Evolutionary conservation across 306 rosid genomes (phyloP).

Genomic region (Ceratonia siliqua): DNA sequence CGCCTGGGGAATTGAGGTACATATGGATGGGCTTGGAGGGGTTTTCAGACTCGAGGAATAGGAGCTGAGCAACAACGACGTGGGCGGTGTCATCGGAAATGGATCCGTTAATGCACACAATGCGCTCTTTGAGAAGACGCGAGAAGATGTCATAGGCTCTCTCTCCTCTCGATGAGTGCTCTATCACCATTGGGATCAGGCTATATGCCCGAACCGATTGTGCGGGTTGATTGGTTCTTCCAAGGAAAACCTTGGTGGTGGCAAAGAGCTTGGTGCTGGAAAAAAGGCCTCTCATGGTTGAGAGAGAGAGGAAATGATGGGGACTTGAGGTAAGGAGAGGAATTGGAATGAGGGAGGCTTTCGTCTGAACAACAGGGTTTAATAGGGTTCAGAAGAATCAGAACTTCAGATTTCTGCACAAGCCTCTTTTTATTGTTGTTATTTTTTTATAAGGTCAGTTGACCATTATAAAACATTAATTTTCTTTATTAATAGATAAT

Average conservation of each 20-base stretch:
- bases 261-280: slow-evolving; percentile 36
- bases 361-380: background rate
- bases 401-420: too few relatives aligned
- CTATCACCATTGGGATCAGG: slow-evolving; percentile 90
- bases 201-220: slow-evolving; percentile 52
- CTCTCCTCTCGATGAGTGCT: slow-evolving; percentile 94
- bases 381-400: too few relatives aligned
- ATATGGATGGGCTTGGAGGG: slow-evolving; percentile 88
- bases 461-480: too few relatives aligned
- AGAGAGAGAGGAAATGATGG: background rate
- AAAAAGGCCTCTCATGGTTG: slow-evolving; percentile 51
- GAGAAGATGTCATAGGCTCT: slow-evolving; percentile 98
- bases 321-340: background rate
- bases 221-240: slow-evolving; percentile 15
- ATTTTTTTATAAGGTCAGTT: too few relatives aligned
- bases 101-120: slow-evolving; percentile 91
- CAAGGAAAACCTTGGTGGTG: slow-evolving; percentile 10
- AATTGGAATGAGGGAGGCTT: background rate
- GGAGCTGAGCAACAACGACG: slow-evolving; percentile 97
- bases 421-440: too few relatives aligned
- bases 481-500: too few relatives aligned
- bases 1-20: slow-evolving; percentile 98
- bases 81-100: slow-evolving; percentile 92
- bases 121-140: slow-evolving; percentile 95
- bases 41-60: slow-evolving; percentile 93